A percentile compares a stretch with the other conserved stretches of the same genome.
Evolutionary conservation across 2,329 filamentous ascomycete genomes (phyloP).

Genomic region (Calonectria crousiana): DNA sequence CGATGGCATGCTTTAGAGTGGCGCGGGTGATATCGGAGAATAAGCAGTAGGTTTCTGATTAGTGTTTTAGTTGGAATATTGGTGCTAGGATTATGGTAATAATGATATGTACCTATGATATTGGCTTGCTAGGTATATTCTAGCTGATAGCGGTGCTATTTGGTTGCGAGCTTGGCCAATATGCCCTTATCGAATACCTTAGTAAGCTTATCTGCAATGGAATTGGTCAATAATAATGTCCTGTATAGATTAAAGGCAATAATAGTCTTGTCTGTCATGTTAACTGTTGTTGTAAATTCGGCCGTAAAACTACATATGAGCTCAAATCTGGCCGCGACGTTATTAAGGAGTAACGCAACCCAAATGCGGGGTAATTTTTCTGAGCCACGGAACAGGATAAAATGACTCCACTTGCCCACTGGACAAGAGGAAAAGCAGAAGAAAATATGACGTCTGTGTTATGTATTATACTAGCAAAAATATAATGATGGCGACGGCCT

Average conservation of each 20-base stretch:
- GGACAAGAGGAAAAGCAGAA: not conserved
- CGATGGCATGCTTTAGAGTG: not conserved
- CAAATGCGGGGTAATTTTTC: conserved; percentile 1
- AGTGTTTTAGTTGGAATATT: not conserved
- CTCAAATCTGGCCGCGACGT: not conserved
- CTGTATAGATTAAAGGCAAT: not conserved
- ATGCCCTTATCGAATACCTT: not conserved
- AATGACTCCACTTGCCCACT: not conserved
- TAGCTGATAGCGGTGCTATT: not conserved
- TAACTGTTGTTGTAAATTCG: not conserved
- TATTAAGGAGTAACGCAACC: not conserved
- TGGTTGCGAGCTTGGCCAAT: not conserved
- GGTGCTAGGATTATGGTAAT: no score
- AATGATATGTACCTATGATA: not conserved
- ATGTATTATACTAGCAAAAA: not conserved
- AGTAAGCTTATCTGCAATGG: not conserved
- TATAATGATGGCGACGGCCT: not conserved
- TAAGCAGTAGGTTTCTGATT: not conserved
- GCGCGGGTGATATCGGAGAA: conserved; percentile 2
- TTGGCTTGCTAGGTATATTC: not conserved
- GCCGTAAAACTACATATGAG: not conserved
- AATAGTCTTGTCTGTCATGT: not conserved
- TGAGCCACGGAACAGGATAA: not conserved
- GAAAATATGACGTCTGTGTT: not conserved
- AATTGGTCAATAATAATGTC: not conserved